Evolutionary conservation across 805 yeast species (phyloP), one percentile per base, ranked within the genome.

Genomic region (Huiozyma sinensis): DNA sequence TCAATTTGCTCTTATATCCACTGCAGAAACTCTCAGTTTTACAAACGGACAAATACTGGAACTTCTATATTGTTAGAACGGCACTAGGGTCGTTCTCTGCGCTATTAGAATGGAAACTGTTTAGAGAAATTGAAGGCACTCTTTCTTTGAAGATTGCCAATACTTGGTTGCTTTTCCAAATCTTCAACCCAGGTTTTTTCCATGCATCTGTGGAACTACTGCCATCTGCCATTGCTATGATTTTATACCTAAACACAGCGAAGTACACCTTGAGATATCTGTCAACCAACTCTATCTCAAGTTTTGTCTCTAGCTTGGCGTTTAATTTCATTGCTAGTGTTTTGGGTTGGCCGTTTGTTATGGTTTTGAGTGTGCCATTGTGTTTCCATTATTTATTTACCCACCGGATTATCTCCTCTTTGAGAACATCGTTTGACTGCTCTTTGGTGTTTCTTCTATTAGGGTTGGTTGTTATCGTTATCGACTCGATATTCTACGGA

Each of bases 321-420:
- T 57, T 53, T 40, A 56, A 57, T 41, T 52, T 62, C 17, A 49
- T 83, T n/a, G 94, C 88, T 5, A 90, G 90, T 0, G 55, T 89
- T 2, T 49, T 83, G 30, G 97, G 97, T 1, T 90, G 97, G 97
- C 97, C 97, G 1, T 90, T 89, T 61, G 75, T 81, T 0, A 61
- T 85, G 45, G 78, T 73, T 0, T 61, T 87, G 44, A 78, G 79
- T 1, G 50, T 75, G 1, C 92, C 95, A 1, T 70, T 79, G 44
- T 70, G 75, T 13, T 40, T 66, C 1, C 77, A 67, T 56, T 64
- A 55, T 47, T 46, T 58, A 27, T 50, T 49, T 44, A 50, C 49
- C 29, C 57, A 55, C 46, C 51, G 50, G 34, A 42, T 63, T 10
- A 55, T 57, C 37, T 45, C 49, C 3, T 51, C 61, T 5, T 36